These are phyloP conservation scores for Micromonas commoda DNA, from an alignment of 139 green algal species.

Conservation along the genomic window DNA sequence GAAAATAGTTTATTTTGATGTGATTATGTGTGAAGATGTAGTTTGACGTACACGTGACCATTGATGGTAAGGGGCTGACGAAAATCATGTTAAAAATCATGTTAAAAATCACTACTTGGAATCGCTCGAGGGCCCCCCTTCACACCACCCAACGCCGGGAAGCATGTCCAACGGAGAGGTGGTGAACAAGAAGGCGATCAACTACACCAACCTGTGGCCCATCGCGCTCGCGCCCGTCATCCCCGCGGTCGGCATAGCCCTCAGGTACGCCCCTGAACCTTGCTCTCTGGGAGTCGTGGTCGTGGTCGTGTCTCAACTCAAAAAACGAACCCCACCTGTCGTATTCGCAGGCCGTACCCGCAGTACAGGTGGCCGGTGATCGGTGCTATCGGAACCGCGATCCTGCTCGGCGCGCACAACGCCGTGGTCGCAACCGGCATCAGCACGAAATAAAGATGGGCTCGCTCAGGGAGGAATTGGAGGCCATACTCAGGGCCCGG, in stretches of 20 bases:
- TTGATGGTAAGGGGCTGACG: no score
- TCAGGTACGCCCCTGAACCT: neutral
- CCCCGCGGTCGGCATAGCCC: neutral
- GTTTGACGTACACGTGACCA: no score
- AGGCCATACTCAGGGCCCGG: no score
- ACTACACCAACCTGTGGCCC: neutral
- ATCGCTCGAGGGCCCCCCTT: neutral
- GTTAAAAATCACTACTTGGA: no score
- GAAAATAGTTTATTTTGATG: no score
- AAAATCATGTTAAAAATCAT: no score
- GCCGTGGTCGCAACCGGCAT: neutral
- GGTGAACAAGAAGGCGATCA: neutral
- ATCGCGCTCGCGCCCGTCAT: constrained; percentile 13
- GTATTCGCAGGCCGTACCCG: neutral
- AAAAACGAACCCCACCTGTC: neutral
- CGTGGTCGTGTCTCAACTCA: no score
- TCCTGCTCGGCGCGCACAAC: neutral
- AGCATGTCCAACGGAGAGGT: neutral
- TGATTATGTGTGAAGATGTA: no score
- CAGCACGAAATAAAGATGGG: neutral
- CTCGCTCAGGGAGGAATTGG: no score
- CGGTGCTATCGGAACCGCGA: neutral
- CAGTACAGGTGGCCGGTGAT: neutral
- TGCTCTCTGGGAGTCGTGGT: no score
- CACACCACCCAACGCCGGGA: neutral